phyloP scores from a whole-genome alignment of 2,329 filamentous ascomycete species.

The Penicillium sp. region DNA sequence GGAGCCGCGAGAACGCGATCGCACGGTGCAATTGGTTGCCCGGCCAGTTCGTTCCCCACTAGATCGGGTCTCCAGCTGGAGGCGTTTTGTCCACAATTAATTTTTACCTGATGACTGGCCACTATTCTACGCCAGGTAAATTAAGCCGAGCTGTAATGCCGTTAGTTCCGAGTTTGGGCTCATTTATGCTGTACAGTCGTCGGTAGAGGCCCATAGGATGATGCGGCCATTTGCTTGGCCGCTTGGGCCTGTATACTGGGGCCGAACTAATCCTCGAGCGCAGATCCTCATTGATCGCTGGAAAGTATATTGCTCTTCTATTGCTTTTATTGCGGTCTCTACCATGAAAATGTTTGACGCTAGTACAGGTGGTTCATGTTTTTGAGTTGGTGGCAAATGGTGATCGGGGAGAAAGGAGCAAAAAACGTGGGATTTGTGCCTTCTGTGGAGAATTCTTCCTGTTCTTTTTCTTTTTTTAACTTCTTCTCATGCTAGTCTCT shows the following conservation, averaged over 20 bases:
- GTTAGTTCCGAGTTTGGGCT: not conserved
- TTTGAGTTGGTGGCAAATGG: not conserved
- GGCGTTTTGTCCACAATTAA: conserved; percentile 9
- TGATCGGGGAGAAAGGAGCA: not conserved
- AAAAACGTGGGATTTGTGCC: not conserved
- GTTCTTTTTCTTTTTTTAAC: not conserved
- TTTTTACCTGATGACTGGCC: not conserved
- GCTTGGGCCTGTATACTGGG: not conserved
- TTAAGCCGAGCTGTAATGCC: conserved; percentile 1
- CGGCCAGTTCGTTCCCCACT: conserved; percentile 7
- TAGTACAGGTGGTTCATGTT: not conserved
- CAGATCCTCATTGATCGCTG: not conserved
- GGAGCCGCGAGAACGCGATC: conserved; percentile 4
- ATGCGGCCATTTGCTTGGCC: not conserved
- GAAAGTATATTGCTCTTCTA: not conserved
- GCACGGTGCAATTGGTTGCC: conserved; percentile 10
- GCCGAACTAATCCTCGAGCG: not conserved
- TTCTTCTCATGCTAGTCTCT: not conserved
- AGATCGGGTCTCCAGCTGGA: conserved; percentile 17
- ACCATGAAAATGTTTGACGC: not conserved
- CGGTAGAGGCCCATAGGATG: not conserved
- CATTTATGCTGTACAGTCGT: no score
- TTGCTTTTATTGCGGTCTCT: not conserved
- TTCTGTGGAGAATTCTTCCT: not conserved
- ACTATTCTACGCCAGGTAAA: not conserved